Evolutionary conservation across 805 yeast species (phyloP).

Genomic region (Blastobotrys muscicola): DNA sequence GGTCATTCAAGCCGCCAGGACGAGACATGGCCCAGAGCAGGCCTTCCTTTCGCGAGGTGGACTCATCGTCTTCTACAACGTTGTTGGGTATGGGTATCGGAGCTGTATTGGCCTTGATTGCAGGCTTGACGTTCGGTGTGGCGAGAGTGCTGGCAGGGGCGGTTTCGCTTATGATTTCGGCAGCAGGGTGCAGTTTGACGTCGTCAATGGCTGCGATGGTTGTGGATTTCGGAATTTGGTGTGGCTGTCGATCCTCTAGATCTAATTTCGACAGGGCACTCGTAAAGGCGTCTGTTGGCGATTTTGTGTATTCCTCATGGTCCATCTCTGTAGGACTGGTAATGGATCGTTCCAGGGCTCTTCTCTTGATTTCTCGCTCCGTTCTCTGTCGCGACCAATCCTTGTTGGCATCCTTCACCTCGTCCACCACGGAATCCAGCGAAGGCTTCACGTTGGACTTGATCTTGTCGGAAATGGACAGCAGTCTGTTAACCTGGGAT

Average conservation of each 20-base stretch:
- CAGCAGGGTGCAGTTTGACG: no score
- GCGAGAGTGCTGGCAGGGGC: neutral
- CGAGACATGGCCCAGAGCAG: constrained; percentile 35
- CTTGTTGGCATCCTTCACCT: constrained; percentile 26
- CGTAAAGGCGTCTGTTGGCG: neutral
- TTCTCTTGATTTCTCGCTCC: constrained; percentile 30
- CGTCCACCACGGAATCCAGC: constrained; percentile 25
- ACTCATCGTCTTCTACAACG: neutral
- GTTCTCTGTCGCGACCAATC: constrained; percentile 32
- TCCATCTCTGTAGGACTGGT: neutral
- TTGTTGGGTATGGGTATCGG: neutral
- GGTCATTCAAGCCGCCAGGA: constrained; percentile 28
- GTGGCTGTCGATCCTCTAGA: neutral
- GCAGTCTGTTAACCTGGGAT: constrained; percentile 22
- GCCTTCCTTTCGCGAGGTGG: constrained; percentile 24
- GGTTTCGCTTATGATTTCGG: neutral
- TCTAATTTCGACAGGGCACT: neutral
- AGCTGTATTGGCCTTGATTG: neutral
- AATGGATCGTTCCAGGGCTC: constrained; percentile 28
- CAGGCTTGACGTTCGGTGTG: neutral
- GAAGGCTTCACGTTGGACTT: constrained; percentile 22
- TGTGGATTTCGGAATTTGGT: neutral
- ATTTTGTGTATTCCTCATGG: neutral
- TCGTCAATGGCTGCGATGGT: neutral
- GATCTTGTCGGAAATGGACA: constrained; percentile 21